Evolutionary conservation across 1,284 basidiomycete species (phyloP), one percentile per base, ranked within the genome.

Genomic region (Farysia itapuensis): DNA sequence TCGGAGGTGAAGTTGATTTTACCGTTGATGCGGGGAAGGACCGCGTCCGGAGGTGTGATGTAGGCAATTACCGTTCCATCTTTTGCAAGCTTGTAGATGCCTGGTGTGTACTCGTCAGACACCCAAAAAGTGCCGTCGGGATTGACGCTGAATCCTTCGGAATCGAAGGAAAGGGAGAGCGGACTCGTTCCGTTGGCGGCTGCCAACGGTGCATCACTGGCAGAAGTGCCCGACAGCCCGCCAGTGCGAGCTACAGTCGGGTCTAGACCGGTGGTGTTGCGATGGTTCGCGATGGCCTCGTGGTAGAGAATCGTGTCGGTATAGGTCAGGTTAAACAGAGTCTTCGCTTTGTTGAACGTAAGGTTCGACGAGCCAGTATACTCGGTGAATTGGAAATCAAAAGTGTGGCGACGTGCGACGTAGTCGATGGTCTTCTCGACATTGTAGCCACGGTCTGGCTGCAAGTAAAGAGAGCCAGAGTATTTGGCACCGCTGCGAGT

Each of bases 61-160:
- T 82, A 81, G 50, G 83, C 80, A 29, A 85, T 73, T 5, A 87
- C 77, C 3, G 79, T 60, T 4, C 83, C 84, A 67, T 68, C 1
- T 77, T 68, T 2, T 79, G 77, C 76, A 82, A 83, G 20, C 78
- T 79, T 59, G 72, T 86, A 85, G 67, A 87, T 82, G 67, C 85
- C 85, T 4, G 86, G 84, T 0, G 84, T 85, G 69, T 86, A 87
- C 75, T 87, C 84, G 61, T 86, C 85, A 46, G 82, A 83, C 19
- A 82, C 78, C 39, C 36, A 36, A 32, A 40, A 30, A 23, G 28
- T 57, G 60, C 84, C 84, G 67, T 86, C 85, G 0, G 75, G 64
- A 57, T 83, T 82, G 3, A 82, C 74, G 1, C 83, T 82, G 3
- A 86, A 70, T 3, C 85, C 85, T 65, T 88, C 85, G 1, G 80